Conservation (phyloP, 2,329 filamentous ascomycete species). For the Venturia aucupariae region DNA sequence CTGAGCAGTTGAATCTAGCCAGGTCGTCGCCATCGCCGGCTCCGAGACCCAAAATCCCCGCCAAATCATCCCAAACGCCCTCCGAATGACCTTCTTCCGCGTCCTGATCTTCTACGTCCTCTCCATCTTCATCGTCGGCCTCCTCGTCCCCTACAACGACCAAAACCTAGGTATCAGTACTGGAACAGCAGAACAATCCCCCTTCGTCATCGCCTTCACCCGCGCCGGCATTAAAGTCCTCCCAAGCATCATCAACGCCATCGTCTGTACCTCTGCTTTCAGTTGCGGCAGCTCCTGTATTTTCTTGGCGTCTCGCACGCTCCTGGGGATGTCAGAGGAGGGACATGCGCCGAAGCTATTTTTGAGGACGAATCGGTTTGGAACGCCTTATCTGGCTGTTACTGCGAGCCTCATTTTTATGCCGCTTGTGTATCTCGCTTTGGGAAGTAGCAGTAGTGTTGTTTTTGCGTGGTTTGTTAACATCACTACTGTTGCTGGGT, state of each 20-base stretch:
- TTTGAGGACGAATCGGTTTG: constrained; percentile 20
- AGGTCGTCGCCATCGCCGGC: constrained; percentile 51
- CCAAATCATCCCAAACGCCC: constrained; percentile 36
- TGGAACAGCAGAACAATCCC: constrained; percentile 35
- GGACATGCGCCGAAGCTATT: constrained; percentile 32
- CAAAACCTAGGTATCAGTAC: constrained; percentile 25
- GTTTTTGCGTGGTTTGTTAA: constrained; percentile 38
- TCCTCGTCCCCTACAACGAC: constrained; percentile 30
- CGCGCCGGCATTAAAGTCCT: constrained; percentile 52
- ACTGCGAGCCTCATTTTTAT: constrained; percentile 16
- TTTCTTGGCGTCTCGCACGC: constrained; percentile 29
- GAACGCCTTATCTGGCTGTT: not conserved
- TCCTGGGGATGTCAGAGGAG: constrained; percentile 33
- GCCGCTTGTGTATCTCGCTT: constrained; percentile 25
- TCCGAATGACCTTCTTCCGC: constrained; percentile 40
- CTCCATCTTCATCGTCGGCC: constrained; percentile 45
- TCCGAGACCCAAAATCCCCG: constrained; percentile 49
- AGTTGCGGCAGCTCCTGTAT: constrained; percentile 23
- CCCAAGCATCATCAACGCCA: constrained; percentile 58
- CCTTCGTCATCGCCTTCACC: constrained; percentile 57
- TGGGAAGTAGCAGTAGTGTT: constrained; percentile 26
- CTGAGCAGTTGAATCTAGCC: not conserved
- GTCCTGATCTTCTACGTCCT: constrained; percentile 41
- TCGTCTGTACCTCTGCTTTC: constrained; percentile 40
- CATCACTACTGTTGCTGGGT: constrained; percentile 35